These are phyloP conservation scores for Cladochytrium tenue DNA, from an alignment of 371 early-diverging fungal genomes.

Conservation along the genomic window DNA sequence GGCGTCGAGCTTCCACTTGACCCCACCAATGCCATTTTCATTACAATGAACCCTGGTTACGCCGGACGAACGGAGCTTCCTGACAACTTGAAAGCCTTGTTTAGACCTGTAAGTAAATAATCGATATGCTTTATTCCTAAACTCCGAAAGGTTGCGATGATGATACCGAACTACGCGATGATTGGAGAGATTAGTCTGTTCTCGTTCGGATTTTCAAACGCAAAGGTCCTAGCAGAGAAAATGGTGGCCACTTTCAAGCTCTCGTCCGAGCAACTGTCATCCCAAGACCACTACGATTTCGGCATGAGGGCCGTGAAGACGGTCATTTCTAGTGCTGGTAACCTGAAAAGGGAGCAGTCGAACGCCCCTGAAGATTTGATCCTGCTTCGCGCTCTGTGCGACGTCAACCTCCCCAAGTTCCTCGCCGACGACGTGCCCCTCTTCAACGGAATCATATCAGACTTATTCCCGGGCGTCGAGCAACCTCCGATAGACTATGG, in stretches of 20 bases:
- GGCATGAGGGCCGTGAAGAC: conserved; percentile 68
- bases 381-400: conserved; percentile 58
- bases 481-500: conserved; percentile 56
- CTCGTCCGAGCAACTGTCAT: conserved; percentile 60
- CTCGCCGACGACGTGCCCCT: conserved; percentile 62
- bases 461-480: conserved; percentile 59
- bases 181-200: conserved; percentile 63
- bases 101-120: conserved; percentile 48
- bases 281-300: conserved; percentile 68
- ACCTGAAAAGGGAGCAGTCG: conserved; percentile 58
- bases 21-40: conserved; percentile 61
- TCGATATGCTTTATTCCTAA: conserved; percentile 16
- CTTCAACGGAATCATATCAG: conserved; percentile 64
- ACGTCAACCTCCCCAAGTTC: conserved; percentile 63
- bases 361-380: conserved; percentile 55
- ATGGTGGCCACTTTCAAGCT: conserved; percentile 67
- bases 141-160: conserved; percentile 50
- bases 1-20: conserved; percentile 58
- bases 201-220: conserved; percentile 62
- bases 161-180: conserved; percentile 69
- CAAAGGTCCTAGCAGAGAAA: conserved; percentile 57
- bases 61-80: conserved; percentile 67
- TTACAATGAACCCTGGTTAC: conserved; percentile 72
- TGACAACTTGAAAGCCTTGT: conserved; percentile 61
- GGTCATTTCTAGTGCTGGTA: conserved; percentile 63